phyloP scores from a whole-genome alignment of 2,329 filamentous ascomycete species.

The Dactylonectria macrodidyma region DNA sequence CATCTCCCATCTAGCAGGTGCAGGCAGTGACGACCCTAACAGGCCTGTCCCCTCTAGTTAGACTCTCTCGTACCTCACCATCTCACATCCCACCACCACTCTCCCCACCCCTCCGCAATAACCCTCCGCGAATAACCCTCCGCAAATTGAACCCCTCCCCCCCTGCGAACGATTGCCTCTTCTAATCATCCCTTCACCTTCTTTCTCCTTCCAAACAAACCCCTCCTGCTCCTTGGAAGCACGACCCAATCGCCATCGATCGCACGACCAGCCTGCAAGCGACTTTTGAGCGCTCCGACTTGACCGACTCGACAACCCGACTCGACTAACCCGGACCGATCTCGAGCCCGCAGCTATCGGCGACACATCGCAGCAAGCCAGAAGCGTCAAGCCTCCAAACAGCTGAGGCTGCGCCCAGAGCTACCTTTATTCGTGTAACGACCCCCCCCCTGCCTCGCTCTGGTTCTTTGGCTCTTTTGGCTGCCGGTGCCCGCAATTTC shows the following conservation, averaged over 20 bases:
- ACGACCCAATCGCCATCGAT: not conserved
- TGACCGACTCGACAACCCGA: too few relatives aligned
- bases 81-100: not conserved
- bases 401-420: conserved; percentile 12
- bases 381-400: not conserved
- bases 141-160: too few relatives aligned
- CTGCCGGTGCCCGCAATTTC: conserved; percentile 21
- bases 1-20: not conserved
- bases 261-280: not conserved
- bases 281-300: not conserved
- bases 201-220: not conserved
- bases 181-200: not conserved
- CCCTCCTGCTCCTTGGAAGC: not conserved
- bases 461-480: conserved; percentile 23
- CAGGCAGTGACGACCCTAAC: not conserved
- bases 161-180: not conserved
- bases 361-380: conserved; percentile 24
- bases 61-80: not conserved
- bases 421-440: conserved; percentile 21
- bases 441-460: conserved; percentile 1
- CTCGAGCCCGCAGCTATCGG: conserved; percentile 17
- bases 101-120: not conserved
- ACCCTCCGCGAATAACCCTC: too few relatives aligned
- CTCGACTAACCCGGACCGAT: conserved; percentile 15
- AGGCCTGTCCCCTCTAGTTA: too few relatives aligned